Conservation (phyloP, 2,329 filamentous ascomycete genomes). For the Phyllosticta paracitricarpa region DNA sequence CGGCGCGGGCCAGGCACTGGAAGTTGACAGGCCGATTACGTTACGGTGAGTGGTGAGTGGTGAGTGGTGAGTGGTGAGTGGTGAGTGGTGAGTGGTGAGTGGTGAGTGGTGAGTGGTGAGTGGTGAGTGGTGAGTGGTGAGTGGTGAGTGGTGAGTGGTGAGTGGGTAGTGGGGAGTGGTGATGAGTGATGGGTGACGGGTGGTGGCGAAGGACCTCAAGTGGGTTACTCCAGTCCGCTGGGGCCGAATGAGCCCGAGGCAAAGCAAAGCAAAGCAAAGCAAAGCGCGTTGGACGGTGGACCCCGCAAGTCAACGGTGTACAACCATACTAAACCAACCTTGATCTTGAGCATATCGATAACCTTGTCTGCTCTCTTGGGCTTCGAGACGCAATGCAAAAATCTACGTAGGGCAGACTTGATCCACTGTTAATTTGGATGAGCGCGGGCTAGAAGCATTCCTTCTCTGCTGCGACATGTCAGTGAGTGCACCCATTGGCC, state of each 20-base stretch:
- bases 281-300: not conserved
- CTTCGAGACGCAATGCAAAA: not conserved
- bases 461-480: not conserved
- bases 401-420: not conserved
- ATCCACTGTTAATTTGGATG: not conserved
- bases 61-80: not conserved
- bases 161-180: no score
- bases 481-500: not conserved
- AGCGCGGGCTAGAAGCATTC: not conserved
- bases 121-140: no score
- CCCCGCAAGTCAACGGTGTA: not conserved
- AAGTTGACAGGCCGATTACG: not conserved
- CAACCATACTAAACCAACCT: no score
- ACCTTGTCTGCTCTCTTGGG: not conserved
- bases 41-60: not conserved
- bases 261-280: not conserved
- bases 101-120: no score
- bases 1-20: not conserved
- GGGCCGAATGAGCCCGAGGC: no score
- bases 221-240: no score
- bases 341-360: not conserved
- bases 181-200: no score
- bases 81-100: no score
- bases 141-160: no score
- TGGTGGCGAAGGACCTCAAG: no score